These are phyloP conservation scores for Cladochytrium replicatum DNA, from an alignment of 192 early-diverging fungal genomes.

Conservation along the genomic window DNA sequence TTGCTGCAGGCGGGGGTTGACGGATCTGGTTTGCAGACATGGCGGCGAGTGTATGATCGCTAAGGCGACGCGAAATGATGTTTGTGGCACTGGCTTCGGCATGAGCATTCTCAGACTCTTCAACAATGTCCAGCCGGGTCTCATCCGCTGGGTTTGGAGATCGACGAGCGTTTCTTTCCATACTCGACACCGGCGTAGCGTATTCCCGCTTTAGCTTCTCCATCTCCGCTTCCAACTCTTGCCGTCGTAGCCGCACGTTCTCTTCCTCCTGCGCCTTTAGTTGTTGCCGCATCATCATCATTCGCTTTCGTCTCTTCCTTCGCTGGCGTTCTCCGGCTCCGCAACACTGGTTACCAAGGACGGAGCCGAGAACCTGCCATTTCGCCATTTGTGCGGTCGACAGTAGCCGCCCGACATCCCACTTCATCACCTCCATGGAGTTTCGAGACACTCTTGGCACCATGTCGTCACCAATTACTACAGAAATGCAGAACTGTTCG, in stretches of 20 bases:
- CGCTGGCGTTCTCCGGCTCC: conserved; percentile 1
- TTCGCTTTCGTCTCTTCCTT: conserved; percentile 7
- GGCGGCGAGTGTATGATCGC: too few relatives aligned
- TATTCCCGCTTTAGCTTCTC: too few relatives aligned
- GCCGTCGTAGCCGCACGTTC: background rate
- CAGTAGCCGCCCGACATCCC: conserved; percentile 15
- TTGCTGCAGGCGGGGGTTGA: too few relatives aligned
- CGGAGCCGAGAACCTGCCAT: conserved; percentile 22
- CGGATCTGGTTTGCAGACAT: too few relatives aligned
- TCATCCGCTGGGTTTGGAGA: too few relatives aligned
- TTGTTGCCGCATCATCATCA: background rate
- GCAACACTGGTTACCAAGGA: conserved; percentile 3
- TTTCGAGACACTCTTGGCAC: conserved; percentile 29
- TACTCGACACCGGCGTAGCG: too few relatives aligned
- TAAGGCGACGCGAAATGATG: too few relatives aligned
- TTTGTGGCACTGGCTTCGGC: too few relatives aligned
- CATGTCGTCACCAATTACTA: conserved; percentile 34
- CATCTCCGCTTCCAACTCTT: conserved; percentile 7
- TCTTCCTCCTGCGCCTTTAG: background rate
- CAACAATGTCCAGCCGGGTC: too few relatives aligned
- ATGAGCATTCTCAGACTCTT: too few relatives aligned
- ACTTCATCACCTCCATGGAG: conserved; percentile 32
- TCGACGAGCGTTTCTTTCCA: too few relatives aligned
- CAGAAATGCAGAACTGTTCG: conserved; percentile 27
- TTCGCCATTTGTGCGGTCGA: conserved; percentile 18